Conservation (phyloP, 345 rosid species). For the Boechera divaricarpa region DNA sequence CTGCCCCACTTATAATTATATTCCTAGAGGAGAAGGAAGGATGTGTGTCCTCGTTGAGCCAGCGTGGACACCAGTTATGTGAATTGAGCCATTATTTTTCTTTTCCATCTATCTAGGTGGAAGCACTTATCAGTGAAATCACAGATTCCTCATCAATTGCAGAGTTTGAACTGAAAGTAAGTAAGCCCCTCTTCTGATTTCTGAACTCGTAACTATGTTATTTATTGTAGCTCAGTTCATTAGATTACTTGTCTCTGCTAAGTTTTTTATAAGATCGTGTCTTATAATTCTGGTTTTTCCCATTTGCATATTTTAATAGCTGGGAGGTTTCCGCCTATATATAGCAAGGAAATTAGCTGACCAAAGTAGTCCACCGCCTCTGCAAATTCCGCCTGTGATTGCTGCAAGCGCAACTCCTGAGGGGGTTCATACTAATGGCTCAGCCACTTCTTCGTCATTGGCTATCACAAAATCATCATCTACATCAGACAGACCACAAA, state of each 20-base stretch:
- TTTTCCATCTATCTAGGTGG: constrained; percentile 56
- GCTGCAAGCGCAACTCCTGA: constrained; percentile 34
- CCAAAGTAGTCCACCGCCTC: constrained; percentile 50
- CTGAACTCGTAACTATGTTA: constrained; percentile 2
- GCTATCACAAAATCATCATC: constrained; percentile 57
- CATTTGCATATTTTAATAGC: constrained; percentile 48
- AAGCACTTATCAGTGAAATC: constrained; percentile 69
- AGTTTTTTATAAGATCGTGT: not conserved
- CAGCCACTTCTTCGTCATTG: constrained; percentile 65
- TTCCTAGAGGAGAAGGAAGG: not conserved
- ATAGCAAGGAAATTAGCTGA: constrained; percentile 58
- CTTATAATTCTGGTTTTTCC: not conserved
- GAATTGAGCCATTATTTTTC: not conserved
- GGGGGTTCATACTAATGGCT: constrained; percentile 51
- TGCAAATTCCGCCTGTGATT: constrained; percentile 45
- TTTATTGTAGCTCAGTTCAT: not conserved
- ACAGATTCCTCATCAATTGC: constrained; percentile 70
- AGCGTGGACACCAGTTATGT: not conserved
- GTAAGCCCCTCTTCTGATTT: constrained; percentile 50
- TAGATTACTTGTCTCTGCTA: not conserved
- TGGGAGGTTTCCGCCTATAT: constrained; percentile 73
- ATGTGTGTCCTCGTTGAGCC: not conserved
- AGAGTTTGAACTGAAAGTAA: constrained; percentile 87
- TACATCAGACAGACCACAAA: constrained; percentile 49
- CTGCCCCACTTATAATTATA: not conserved